phyloP scores from a whole-genome alignment of 176 grass and related monocot genomes.

The Paspalum vaginatum region DNA sequence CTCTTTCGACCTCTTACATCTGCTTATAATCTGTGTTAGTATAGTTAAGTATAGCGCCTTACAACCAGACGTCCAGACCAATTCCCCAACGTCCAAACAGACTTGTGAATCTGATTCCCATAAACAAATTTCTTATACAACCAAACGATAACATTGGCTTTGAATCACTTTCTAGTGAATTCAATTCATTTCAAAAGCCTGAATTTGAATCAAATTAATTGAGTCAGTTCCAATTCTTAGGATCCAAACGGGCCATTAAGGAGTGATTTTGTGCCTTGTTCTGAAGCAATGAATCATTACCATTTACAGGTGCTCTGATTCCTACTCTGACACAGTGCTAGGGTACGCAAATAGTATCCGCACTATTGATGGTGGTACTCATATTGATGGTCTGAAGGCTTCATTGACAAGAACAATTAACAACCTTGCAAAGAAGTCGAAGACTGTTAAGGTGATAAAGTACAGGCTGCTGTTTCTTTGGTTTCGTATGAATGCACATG shows the following conservation, averaged over 20 bases:
- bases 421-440: slow-evolving; percentile 87
- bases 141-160: too few species aligned
- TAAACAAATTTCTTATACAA: too few species aligned
- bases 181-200: too few species aligned
- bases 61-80: too few species aligned
- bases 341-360: slow-evolving; percentile 99
- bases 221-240: not conserved
- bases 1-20: too few species aligned
- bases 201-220: too few species aligned
- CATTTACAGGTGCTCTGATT: slow-evolving; percentile 89
- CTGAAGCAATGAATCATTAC: slow-evolving; percentile 28
- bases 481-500: slow-evolving; percentile 6
- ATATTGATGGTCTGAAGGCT: slow-evolving; percentile 92
- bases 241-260: not conserved
- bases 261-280: slow-evolving; percentile 21
- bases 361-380: slow-evolving; percentile 95
- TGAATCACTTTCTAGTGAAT: too few species aligned
- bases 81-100: too few species aligned
- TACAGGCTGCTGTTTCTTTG: slow-evolving; percentile 23
- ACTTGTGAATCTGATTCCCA: too few species aligned
- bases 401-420: slow-evolving; percentile 96
- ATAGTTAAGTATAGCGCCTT: too few species aligned
- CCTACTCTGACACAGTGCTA: slow-evolving; percentile 90
- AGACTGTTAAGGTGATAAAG: slow-evolving; percentile 72
- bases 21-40: too few species aligned